A percentile compares a stretch with the other conserved stretches of the same genome.
phyloP scores from a whole-genome alignment of 1,284 basidiomycete species.

The Stygiomarasmius scandens region DNA sequence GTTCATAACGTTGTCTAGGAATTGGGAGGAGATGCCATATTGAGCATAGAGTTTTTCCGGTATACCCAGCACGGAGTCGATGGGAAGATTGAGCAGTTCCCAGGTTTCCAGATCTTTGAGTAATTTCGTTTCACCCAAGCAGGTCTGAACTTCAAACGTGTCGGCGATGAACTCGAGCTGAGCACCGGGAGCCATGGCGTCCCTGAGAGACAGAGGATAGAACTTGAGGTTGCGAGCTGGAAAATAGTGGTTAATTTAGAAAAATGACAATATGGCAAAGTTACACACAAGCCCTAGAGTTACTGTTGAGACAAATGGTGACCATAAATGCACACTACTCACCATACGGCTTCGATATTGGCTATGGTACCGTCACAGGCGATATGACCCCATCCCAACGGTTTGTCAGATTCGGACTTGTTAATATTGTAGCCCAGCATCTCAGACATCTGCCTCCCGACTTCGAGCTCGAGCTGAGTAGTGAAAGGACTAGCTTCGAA shows the following conservation, averaged over 20 bases:
- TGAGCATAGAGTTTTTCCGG: constrained; percentile 27
- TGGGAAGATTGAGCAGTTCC: constrained; percentile 35
- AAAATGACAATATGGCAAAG: too few species aligned
- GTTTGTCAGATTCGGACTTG: constrained; percentile 6
- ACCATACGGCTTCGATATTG: constrained; percentile 50
- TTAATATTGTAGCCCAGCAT: constrained; percentile 41
- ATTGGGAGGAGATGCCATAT: constrained; percentile 30
- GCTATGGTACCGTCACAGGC: constrained; percentile 47
- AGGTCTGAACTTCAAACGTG: constrained; percentile 31
- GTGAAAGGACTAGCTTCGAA: constrained; percentile 45
- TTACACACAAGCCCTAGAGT: neutral
- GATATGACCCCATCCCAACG: constrained; percentile 46
- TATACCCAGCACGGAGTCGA: constrained; percentile 29
- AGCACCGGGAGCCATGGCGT: constrained; percentile 30
- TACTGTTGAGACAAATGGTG: too few species aligned
- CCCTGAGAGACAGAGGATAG: constrained; percentile 38
- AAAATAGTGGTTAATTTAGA: neutral
- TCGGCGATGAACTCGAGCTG: constrained; percentile 30
- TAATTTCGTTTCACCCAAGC: constrained; percentile 24
- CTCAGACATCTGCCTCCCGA: constrained; percentile 43
- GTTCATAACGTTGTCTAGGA: constrained; percentile 26
- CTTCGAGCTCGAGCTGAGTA: constrained; percentile 40
- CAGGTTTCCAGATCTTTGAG: constrained; percentile 28
- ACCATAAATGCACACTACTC: too few species aligned
- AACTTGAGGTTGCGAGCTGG: constrained; percentile 40